These are phyloP conservation scores for Erythrobasidium hasegawianum DNA, from an alignment of 1,284 basidiomycete genomes.

Conservation along the genomic window DNA sequence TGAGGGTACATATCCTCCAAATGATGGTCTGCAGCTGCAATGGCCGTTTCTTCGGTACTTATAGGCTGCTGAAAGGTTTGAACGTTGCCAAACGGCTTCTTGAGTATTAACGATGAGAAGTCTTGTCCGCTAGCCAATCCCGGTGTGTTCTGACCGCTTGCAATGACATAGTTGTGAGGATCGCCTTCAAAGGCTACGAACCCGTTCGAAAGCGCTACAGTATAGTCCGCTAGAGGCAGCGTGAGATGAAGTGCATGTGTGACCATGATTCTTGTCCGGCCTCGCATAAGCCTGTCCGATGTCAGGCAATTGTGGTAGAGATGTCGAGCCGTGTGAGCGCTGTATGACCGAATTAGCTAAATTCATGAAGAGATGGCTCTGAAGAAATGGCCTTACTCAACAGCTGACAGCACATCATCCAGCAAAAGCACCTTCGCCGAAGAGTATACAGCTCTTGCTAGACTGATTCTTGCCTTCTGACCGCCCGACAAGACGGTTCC, in stretches of 20 bases:
- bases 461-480: slow-evolving; percentile 57
- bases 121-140: slow-evolving; percentile 26
- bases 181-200: slow-evolving; percentile 69
- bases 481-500: slow-evolving; percentile 67
- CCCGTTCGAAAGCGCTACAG: slow-evolving; percentile 74
- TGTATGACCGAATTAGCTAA: background rate
- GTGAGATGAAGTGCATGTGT: slow-evolving; percentile 82
- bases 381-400: slow-evolving; percentile 45
- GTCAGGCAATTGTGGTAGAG: slow-evolving; percentile 71
- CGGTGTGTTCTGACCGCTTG: slow-evolving; percentile 26
- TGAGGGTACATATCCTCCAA: slow-evolving; percentile 75
- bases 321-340: slow-evolving; percentile 51
- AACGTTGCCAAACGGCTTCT: background rate
- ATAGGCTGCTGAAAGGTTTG: background rate
- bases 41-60: slow-evolving; percentile 53
- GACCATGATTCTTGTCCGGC: slow-evolving; percentile 77
- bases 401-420: slow-evolving; percentile 52
- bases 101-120: slow-evolving; percentile 16
- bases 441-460: slow-evolving; percentile 51
- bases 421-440: slow-evolving; percentile 49
- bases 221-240: slow-evolving; percentile 63
- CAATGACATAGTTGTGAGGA: slow-evolving; percentile 22
- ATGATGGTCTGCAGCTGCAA: slow-evolving; percentile 62
- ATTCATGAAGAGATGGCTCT: too few species aligned
- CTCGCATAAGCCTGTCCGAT: slow-evolving; percentile 71